Base-by-base conservation (phyloP, 2,329 filamentous ascomycete species). In the Periconia digitata region DNA sequence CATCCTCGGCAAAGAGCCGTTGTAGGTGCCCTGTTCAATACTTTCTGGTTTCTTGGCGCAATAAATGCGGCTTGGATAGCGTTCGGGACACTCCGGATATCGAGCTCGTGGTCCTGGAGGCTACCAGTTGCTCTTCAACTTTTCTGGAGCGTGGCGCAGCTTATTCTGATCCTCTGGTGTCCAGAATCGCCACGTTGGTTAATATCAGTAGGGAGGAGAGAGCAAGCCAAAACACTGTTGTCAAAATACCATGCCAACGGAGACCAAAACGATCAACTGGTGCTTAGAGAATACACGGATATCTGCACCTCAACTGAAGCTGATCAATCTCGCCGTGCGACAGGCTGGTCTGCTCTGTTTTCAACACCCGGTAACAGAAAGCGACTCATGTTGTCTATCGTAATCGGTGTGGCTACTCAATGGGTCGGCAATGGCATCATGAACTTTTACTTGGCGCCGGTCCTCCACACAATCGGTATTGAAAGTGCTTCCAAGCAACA, bases 131-230 rank as follows among this genome's bases (percentile, higher is more conserved):
- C 53, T 2, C 24, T 54, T 0, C 53, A 54, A 32, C 17, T 52
- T 6, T 34, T 54, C 7, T 56, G 50, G 50, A 44, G 44, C 0
- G 27, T 49, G 3, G 37, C 34, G 7, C 55, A 58, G 38, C 15
- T 50, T n/a, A 13, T 20, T 12, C 10, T 51, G n/a, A 32, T 50
- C 6, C 39, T 34, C 6, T 47, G 49, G 12, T 59, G 56, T 5
- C 82, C 83, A 0, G 83, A 86, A 53, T 81, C 76, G 0, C 83
- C 83, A 1, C 74, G 82, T 44, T 85, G 81, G 81, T 70, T 84
- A n/a, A 76, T 81, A 41, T 72, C 74, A 43, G 73, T 80, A 22
- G 78, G 79, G 29, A 75, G 77, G 15, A 66, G 74, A 3, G 79
- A 82, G 18, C 74, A 83, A 53, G 81, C 80, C 1, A 69, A 76